Base-by-base conservation (phyloP, 768 basidiomycete genomes). In the Stropharia rugosoannulata region DNA sequence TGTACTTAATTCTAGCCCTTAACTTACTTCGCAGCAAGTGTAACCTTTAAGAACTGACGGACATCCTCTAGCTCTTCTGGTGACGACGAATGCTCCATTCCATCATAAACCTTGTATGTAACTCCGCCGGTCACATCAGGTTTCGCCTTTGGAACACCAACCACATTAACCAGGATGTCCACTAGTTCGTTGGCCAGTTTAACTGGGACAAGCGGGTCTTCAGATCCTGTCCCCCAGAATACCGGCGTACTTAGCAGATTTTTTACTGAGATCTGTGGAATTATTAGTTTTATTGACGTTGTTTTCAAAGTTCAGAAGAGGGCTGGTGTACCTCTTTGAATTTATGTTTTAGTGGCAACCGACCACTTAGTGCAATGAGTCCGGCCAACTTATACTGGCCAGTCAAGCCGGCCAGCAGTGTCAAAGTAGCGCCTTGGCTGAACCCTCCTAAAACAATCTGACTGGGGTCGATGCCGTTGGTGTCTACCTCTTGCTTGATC, bases 371-470 rank as follows among this genome's bases (percentile, higher is more conserved):
- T 5, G 81, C 79, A 15, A 79, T 81, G 53, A 93, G 66, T 4
- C 93, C 93, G 2, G 80, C 92, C 13, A 95, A 75, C 62, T 84
- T 85, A 56, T 81, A 74, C 59, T 84, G 82, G 2, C 75, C 76
- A 1, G 83, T 88, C 55, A 95, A 73, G 8, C 85, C 92, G 3
- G 85, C 83, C 45, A 95, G 72, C n/a, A 94, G 74, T 6, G 85
- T 79, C 77, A 95, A 86, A 18, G 86, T 83, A 40, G 79, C 90
- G 39, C 92, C 94, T 68, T 96, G 94, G 57, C 86, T 89, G 73
- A 95, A 96, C 8, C 95, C 95, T 35, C 92, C 93, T 18, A 98
- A 70, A 35, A 96, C 80, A 62, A 96, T 89, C 48, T 89, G 82
- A 52, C 78, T 76, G 22, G 87, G 73, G 8, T 84, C 78, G 49